A percentile compares a stretch with the other conserved stretches of the same genome.
These are phyloP conservation scores for Macaranga tanarius DNA, from an alignment of 441 rosid species.

Conservation along the genomic window DNA sequence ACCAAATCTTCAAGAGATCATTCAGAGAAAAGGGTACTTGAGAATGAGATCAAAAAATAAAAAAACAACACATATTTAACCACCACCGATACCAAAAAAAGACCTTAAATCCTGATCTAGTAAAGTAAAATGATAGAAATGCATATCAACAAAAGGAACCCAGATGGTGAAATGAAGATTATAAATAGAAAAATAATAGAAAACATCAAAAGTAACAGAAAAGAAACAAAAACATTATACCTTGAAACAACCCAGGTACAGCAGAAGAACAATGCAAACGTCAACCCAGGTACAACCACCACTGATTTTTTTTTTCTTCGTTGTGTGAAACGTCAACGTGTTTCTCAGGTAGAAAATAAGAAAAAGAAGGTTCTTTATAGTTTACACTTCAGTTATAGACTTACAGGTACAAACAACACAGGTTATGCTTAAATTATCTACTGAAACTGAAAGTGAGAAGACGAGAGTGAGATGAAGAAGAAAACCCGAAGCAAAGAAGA, in stretches of 20 bases:
- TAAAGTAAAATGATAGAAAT: background rate
- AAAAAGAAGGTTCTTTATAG: too few species aligned
- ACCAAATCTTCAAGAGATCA: background rate
- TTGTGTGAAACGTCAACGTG: too few species aligned
- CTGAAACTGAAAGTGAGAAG: too few species aligned
- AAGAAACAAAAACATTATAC: background rate
- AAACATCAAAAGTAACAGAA: background rate
- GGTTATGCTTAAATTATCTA: too few species aligned
- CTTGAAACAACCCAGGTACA: background rate
- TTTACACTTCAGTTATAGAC: too few species aligned
- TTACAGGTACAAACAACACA: too few species aligned
- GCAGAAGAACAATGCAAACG: background rate
- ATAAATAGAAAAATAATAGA: background rate
- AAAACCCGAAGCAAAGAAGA: too few species aligned
- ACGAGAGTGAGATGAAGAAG: too few species aligned
- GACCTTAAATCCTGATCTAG: background rate
- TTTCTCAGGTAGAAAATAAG: too few species aligned
- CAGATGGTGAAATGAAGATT: background rate
- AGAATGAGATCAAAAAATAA: conserved; percentile 1
- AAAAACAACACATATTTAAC: background rate
- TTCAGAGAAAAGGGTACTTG: background rate
- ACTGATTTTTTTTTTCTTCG: too few species aligned
- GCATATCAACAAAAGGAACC: background rate
- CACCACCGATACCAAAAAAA: background rate
- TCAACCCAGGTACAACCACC: too few species aligned